Percentiles rank a stretch among this genome's conserved stretches.
Conservation (phyloP, 257 asterid genomes). For the Solanum medicagineum region DNA sequence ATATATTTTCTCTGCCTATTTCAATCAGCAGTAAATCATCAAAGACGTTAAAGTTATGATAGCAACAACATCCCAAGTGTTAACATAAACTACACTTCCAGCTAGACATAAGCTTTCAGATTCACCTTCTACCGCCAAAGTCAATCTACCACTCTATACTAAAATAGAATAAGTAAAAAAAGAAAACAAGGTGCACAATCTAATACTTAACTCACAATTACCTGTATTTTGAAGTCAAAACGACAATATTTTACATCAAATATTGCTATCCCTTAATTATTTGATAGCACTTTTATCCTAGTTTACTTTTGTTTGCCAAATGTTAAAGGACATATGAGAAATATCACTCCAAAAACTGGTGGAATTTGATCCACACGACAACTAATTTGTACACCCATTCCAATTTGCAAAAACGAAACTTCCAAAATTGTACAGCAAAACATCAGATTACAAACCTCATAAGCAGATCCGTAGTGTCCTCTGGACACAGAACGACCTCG, state of each 20-base stretch:
- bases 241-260: not conserved
- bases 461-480: constrained; percentile 21
- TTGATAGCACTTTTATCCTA: not conserved
- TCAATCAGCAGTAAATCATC: not conserved
- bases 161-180: not conserved
- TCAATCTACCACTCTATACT: not conserved
- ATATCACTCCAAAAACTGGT: not conserved
- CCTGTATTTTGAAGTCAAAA: not conserved
- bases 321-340: not conserved
- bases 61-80: not conserved
- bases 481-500: constrained; percentile 52
- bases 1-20: not conserved
- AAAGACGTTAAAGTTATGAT: not conserved
- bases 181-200: not conserved
- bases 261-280: not conserved
- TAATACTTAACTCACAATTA: not conserved
- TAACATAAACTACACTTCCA: not conserved
- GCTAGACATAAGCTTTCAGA: not conserved
- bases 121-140: not conserved
- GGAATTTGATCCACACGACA: not conserved
- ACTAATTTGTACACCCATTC: too few species aligned
- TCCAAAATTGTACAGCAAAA: not conserved
- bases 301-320: not conserved
- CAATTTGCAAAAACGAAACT: not conserved
- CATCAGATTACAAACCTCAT: constrained; percentile 25